phyloP scores from a whole-genome alignment of 2,329 filamentous ascomycete genomes.

The Nannizziopsis barbatae region DNA sequence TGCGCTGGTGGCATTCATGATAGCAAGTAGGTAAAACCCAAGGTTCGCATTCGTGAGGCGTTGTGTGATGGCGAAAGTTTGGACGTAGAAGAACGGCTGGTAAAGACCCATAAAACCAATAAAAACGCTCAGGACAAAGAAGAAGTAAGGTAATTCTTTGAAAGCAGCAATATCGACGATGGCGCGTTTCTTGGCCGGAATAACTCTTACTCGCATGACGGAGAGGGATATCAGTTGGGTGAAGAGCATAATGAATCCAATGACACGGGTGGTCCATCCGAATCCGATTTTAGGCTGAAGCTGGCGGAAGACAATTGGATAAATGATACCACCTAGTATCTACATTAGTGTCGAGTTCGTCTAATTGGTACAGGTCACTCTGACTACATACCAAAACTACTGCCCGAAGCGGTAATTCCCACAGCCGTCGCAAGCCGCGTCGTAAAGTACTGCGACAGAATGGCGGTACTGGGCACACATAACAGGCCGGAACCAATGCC shows the following conservation, averaged over 20 bases:
- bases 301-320: conserved; percentile 39
- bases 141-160: conserved; percentile 36
- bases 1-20: conserved; percentile 53
- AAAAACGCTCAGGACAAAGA: conserved; percentile 41
- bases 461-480: conserved; percentile 53
- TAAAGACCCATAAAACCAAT: conserved; percentile 42
- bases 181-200: conserved; percentile 34
- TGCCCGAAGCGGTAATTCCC: conserved; percentile 49
- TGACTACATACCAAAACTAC: conserved; percentile 41
- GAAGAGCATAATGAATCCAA: conserved; percentile 43
- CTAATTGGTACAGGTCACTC: too few relatives aligned
- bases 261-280: conserved; percentile 42
- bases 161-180: conserved; percentile 36
- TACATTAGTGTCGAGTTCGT: too few relatives aligned
- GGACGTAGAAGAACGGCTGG: conserved; percentile 37
- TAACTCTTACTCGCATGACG: conserved; percentile 31
- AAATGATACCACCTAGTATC: conserved; percentile 32
- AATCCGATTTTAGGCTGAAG: conserved; percentile 42
- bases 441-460: conserved; percentile 56
- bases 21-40: conserved; percentile 54
- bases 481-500: conserved; percentile 50
- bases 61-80: conserved; percentile 40
- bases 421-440: conserved; percentile 47
- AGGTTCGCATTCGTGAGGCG: conserved; percentile 30
- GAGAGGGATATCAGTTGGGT: conserved; percentile 26